These are phyloP conservation scores for Crithidia bombi DNA, from an alignment of 208 protist genomes.

Conservation along the genomic window DNA sequence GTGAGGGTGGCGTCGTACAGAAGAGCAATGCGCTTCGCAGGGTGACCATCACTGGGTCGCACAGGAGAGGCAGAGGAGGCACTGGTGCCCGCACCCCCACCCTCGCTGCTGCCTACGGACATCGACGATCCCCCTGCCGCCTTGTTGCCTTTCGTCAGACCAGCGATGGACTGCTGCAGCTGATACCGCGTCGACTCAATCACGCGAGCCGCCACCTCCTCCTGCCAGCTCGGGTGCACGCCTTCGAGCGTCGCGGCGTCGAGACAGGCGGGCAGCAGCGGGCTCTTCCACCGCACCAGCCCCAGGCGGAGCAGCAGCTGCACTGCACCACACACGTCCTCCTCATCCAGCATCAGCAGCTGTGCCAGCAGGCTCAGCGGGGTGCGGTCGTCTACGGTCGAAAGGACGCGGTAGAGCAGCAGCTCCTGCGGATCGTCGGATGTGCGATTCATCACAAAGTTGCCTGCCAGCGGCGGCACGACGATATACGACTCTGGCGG, in stretches of 20 bases:
- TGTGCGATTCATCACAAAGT: conserved; percentile 98
- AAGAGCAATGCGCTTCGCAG: conserved; percentile 91
- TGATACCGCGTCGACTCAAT: conserved; percentile 29
- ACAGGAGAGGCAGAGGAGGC: background rate
- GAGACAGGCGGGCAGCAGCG: conserved; percentile 43
- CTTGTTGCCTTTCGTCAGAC: background rate
- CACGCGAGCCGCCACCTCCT: conserved; percentile 35
- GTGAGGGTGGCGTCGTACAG: conserved; percentile 96
- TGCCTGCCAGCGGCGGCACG: conserved; percentile 91
- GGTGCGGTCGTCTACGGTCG: conserved; percentile 95
- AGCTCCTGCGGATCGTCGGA: conserved; percentile 95
- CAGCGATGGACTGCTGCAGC: conserved; percentile 28
- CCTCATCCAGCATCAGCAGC: conserved; percentile 91
- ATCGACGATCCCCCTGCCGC: background rate
- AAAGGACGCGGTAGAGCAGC: conserved; percentile 96
- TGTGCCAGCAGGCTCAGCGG: conserved; percentile 89
- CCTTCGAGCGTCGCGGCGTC: conserved; percentile 24
- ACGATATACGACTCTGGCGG: conserved; percentile 85
- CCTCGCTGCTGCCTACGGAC: background rate
- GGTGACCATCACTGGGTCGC: conserved; percentile 29
- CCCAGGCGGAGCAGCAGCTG: conserved; percentile 92
- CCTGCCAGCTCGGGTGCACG: conserved; percentile 68
- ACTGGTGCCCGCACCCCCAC: background rate
- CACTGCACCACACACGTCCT: conserved; percentile 91
- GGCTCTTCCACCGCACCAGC: conserved; percentile 72